Evolutionary conservation across 73 alveolate species (phyloP).

Genomic region (Tetrahymena borealis): DNA sequence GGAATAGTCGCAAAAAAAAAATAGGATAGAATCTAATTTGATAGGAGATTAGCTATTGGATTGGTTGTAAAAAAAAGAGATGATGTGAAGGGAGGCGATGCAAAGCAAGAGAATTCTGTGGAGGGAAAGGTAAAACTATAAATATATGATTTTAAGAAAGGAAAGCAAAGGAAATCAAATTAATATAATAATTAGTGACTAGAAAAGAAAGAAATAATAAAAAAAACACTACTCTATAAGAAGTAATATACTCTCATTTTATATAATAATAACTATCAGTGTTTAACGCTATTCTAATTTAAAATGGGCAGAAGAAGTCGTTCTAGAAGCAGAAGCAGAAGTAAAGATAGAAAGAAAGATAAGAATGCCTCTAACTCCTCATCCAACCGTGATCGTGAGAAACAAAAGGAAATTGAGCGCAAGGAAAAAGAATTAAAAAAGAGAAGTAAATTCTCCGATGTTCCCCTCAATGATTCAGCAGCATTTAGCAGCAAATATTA

Average conservation of each 20-base stretch:
- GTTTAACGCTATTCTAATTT: background rate
- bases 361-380: background rate
- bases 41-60: background rate
- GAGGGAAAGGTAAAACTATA: background rate
- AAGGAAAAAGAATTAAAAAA: background rate
- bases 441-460: background rate
- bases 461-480: background rate
- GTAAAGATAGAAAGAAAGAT: background rate
- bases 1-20: background rate
- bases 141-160: background rate
- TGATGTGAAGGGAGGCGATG: background rate
- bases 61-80: background rate
- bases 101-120: background rate
- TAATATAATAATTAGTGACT: background rate
- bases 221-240: constrained; percentile 1
- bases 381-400: background rate
- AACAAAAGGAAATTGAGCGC: background rate
- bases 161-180: background rate
- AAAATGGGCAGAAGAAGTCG: constrained; percentile 2
- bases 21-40: no score
- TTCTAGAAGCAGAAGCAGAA: constrained; percentile 2
- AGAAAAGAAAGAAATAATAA: background rate
- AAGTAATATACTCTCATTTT: background rate
- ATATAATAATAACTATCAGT: background rate
- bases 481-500: background rate